Percentiles rank a stretch among this genome's conserved stretches.
Evolutionary conservation across 2,329 filamentous ascomycete species (phyloP).

Genomic region (Aspergillus thermomutatus): DNA sequence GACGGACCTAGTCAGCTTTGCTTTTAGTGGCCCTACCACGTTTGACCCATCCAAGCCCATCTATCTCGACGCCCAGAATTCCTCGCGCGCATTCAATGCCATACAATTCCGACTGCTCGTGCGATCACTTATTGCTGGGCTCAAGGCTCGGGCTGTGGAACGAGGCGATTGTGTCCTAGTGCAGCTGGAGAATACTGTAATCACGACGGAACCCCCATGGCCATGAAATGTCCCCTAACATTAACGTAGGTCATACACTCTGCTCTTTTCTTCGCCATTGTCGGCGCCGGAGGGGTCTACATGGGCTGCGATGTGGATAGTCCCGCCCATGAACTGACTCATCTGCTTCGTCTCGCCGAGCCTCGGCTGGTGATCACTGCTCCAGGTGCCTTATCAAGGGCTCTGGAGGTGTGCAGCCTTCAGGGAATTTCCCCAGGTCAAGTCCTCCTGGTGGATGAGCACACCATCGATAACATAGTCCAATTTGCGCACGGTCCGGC

Average conservation of each 20-base stretch:
- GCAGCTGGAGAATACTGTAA: slow-evolving; percentile 29
- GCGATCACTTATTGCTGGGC: slow-evolving; percentile 26
- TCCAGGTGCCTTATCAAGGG: slow-evolving; percentile 24
- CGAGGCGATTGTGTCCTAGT: slow-evolving; percentile 33
- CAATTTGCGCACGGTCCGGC: background rate
- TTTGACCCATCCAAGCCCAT: slow-evolving; percentile 27
- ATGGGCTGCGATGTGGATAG: slow-evolving; percentile 45
- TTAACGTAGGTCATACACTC: slow-evolving; percentile 17
- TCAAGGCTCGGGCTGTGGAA: slow-evolving; percentile 23
- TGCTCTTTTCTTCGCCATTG: slow-evolving; percentile 20
- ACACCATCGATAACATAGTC: background rate
- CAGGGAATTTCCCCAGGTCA: slow-evolving; percentile 1
- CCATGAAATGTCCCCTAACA: background rate
- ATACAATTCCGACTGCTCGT: slow-evolving; percentile 20
- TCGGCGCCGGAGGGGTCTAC: slow-evolving; percentile 41
- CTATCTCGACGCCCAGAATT: slow-evolving; percentile 31
- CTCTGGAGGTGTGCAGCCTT: slow-evolving; percentile 21
- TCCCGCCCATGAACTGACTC: slow-evolving; percentile 38
- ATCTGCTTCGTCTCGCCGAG: slow-evolving; percentile 38
- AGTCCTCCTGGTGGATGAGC: slow-evolving; percentile 23
- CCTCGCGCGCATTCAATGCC: slow-evolving; percentile 21
- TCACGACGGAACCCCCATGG: background rate
- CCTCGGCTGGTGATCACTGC: slow-evolving; percentile 41
- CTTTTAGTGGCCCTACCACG: slow-evolving; percentile 20
- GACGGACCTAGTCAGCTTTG: slow-evolving; percentile 21